phyloP scores from a whole-genome alignment of 352 stramenopile genomes.

The Pythium biforme region DNA sequence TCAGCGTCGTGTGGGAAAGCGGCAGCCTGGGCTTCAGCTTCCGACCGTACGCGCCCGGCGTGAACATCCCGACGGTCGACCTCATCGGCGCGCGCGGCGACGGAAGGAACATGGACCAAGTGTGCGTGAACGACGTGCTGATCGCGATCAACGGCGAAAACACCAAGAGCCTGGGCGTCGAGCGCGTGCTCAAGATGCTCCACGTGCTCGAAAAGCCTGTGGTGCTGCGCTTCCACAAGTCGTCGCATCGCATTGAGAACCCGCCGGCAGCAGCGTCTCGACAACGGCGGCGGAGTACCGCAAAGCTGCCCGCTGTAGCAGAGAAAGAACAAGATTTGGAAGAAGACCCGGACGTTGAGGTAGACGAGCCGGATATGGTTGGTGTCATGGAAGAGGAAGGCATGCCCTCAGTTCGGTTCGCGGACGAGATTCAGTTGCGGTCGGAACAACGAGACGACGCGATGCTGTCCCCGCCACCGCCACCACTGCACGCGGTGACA shows the following conservation, averaged over 20 bases:
- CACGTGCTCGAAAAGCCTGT: constrained; percentile 75
- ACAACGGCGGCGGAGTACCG: constrained; percentile 10
- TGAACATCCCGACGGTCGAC: constrained; percentile 74
- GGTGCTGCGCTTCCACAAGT: constrained; percentile 75
- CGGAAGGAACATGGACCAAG: constrained; percentile 67
- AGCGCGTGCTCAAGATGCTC: constrained; percentile 75
- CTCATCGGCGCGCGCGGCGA: constrained; percentile 59
- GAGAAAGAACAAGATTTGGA: constrained; percentile 13
- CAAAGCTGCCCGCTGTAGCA: constrained; percentile 20
- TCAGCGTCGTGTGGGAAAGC: constrained; percentile 69
- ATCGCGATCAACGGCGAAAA: constrained; percentile 82
- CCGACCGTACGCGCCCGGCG: constrained; percentile 57
- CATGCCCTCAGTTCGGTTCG: constrained; percentile 19
- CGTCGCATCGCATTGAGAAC: constrained; percentile 61
- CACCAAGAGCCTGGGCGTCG: constrained; percentile 67
- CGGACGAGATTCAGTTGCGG: constrained; percentile 27
- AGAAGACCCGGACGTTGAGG: constrained; percentile 1
- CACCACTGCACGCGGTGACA: neutral
- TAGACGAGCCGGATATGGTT: neutral
- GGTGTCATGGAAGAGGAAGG: constrained; percentile 16
- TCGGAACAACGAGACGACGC: constrained; percentile 12
- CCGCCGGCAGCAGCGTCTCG: constrained; percentile 20
- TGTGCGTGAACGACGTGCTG: constrained; percentile 81
- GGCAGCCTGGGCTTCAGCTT: constrained; percentile 73
- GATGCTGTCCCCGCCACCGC: constrained; percentile 1